These are phyloP conservation scores for Saussurea involucrata DNA, from an alignment of 129 eudicot species.

Conservation along the genomic window DNA sequence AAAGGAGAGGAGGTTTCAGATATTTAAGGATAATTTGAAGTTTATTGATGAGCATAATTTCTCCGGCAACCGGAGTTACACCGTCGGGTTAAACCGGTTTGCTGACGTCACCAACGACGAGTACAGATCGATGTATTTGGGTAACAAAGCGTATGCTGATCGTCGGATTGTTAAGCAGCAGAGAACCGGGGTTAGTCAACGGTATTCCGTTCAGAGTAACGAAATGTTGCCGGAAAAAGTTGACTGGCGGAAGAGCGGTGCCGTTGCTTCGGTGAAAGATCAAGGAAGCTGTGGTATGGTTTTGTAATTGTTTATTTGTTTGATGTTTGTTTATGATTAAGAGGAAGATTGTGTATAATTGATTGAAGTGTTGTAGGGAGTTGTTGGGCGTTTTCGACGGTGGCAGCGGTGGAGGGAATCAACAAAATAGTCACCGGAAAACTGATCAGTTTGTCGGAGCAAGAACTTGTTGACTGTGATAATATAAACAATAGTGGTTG, in stretches of 20 bases:
- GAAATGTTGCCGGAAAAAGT: conserved; percentile 57
- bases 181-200: conserved; percentile 36
- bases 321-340: neutral
- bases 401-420: conserved; percentile 90
- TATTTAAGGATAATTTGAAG: conserved; percentile 59
- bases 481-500: conserved; percentile 54
- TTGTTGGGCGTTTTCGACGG: conserved; percentile 97
- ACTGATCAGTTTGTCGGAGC: conserved; percentile 70
- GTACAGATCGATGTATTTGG: conserved; percentile 59
- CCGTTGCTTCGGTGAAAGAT: conserved; percentile 69
- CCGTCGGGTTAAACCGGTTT: conserved; percentile 70
- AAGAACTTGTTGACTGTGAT: conserved; percentile 89
- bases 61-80: conserved; percentile 52
- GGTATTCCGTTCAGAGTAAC: conserved; percentile 43
- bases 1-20: conserved; percentile 55
- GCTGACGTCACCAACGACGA: conserved; percentile 84
- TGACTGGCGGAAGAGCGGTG: conserved; percentile 83
- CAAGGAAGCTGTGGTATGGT: conserved; percentile 80
- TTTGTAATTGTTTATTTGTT: neutral
- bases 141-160: conserved; percentile 45
- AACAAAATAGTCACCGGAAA: conserved; percentile 74
- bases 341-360: neutral
- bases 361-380: conserved; percentile 49
- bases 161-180: conserved; percentile 51
- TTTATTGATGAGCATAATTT: conserved; percentile 71